Base-by-base conservation (phyloP, 805 yeast genomes). In the Sugiyamaella floridensis region DNA sequence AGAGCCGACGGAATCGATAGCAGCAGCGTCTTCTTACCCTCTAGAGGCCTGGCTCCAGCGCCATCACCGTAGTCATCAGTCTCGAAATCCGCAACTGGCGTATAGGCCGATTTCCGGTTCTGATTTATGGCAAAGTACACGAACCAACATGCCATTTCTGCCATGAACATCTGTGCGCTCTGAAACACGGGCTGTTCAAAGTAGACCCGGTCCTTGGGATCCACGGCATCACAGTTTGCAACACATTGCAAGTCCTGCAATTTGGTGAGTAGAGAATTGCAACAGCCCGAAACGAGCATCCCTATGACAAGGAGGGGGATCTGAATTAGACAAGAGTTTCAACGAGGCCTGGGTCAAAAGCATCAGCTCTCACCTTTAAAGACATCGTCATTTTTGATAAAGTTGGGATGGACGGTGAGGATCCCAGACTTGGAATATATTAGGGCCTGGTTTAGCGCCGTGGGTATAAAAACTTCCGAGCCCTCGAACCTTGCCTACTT, bases 151-250 rank as follows among this genome's bases (percentile, higher is more conserved):
- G 69, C 66, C 40, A 79, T 67, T 62, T 86, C 95, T 20, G 90
- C 95, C 4, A 84, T 64, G 62, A 86, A 86, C 93, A 86, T 86
- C 67, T 86, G 92, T 16, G 84, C 68, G 1, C 93, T 82, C 64
- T 86, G 93, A 37, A 86, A 64, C 7, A 83, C 88, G 0, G 95
- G 93, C 68, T 86, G 90, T 58, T 86, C 86, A 61, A 85, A 86
- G 53, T 70, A 66, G 40, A 69, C 66, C 46, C 73, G 80, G 15
- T 76, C 76, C 5, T 79, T 76, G 18, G 51, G 52, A 46, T 67
- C 67, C 26, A 68, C 67, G 45, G 67, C 68, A 34, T 68, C 67
- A 64, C 89, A 83, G 62, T 79, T 64, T 14, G 63, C 70, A 4
- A 86, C 85, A 67, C 88, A 83, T 62, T 83, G 88, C 62, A 81